These are phyloP conservation scores for Parathielavia appendiculata DNA, from an alignment of 495 filamentous ascomycete species.

Conservation along the genomic window DNA sequence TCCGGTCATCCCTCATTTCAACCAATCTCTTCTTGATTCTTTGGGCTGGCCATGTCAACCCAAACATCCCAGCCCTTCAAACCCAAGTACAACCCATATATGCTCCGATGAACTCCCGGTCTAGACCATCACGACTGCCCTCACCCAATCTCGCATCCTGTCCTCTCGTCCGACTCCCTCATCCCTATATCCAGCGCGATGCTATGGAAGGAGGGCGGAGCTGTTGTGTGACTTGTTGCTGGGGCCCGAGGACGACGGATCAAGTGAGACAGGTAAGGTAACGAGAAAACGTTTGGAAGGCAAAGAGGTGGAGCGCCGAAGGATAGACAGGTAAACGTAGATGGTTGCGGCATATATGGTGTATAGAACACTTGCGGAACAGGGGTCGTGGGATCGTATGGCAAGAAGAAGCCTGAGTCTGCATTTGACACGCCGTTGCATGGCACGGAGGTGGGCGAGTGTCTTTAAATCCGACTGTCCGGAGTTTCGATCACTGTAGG, in stretches of 20 bases:
- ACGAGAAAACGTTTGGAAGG: slow-evolving; percentile 31
- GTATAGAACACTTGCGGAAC: slow-evolving; percentile 33
- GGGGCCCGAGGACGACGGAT: slow-evolving; percentile 34
- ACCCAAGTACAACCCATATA: background rate
- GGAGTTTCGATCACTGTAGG: slow-evolving; percentile 31
- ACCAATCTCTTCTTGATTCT: background rate
- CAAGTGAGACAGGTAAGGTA: no score
- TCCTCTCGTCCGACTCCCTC: slow-evolving; percentile 22
- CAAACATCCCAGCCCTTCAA: no score
- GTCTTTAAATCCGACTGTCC: slow-evolving; percentile 29
- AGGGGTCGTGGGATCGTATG: slow-evolving; percentile 37
- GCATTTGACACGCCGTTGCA: slow-evolving; percentile 33
- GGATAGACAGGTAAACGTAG: slow-evolving; percentile 20
- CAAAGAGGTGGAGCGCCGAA: slow-evolving; percentile 24
- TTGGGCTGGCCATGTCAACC: no score
- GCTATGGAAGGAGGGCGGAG: slow-evolving; percentile 22
- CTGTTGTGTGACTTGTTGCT: slow-evolving; percentile 31
- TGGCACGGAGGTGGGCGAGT: slow-evolving; percentile 33
- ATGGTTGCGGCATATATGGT: slow-evolving; percentile 36
- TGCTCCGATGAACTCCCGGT: background rate
- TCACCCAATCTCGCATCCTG: slow-evolving; percentile 13
- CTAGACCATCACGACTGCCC: background rate
- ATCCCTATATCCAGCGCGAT: slow-evolving; percentile 54
- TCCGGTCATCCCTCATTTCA: background rate
- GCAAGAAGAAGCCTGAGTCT: slow-evolving; percentile 25